Percentiles rank a stretch among this genome's conserved stretches.
Evolutionary conservation across 371 early-diverging fungal genomes (phyloP).

Genomic region (Zychaea mexicana): DNA sequence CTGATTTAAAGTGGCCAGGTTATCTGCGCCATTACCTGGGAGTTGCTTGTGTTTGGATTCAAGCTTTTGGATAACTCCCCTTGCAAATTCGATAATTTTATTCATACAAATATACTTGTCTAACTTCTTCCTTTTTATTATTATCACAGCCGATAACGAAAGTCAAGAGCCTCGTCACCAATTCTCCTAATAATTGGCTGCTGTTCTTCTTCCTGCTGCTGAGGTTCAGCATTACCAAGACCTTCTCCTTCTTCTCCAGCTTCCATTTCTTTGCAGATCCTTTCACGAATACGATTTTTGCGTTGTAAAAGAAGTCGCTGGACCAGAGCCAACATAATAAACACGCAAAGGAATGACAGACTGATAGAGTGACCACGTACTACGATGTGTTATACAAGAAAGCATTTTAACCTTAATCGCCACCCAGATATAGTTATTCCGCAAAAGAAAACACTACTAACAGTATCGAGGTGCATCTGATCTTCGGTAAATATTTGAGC

Average conservation of each 20-base stretch:
- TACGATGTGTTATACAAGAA: background rate
- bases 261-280: slow-evolving; percentile 2
- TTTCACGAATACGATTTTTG: slow-evolving; percentile 19
- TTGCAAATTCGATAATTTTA: too few species aligned
- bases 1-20: too few species aligned
- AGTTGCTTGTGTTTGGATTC: too few species aligned
- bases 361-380: slow-evolving; percentile 42
- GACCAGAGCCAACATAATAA: slow-evolving; percentile 27
- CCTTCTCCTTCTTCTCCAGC: slow-evolving; percentile 12
- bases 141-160: slow-evolving; percentile 33
- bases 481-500: slow-evolving; percentile 47
- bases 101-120: too few species aligned
- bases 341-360: slow-evolving; percentile 29
- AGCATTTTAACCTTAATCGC: too few species aligned
- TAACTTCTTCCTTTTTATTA: too few species aligned
- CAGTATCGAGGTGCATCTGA: slow-evolving; percentile 49
- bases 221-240: slow-evolving; percentile 1
- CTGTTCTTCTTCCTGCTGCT: slow-evolving; percentile 5
- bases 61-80: too few species aligned
- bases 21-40: too few species aligned
- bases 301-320: slow-evolving; percentile 32
- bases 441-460: slow-evolving; percentile 12
- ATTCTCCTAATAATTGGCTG: background rate
- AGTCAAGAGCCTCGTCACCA: slow-evolving; percentile 35
- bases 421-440: background rate